A percentile compares a stretch with the other conserved stretches of the same genome.
Conservation (phyloP, 2,329 filamentous ascomycete genomes). For the Meredithiella fracta region DNA sequence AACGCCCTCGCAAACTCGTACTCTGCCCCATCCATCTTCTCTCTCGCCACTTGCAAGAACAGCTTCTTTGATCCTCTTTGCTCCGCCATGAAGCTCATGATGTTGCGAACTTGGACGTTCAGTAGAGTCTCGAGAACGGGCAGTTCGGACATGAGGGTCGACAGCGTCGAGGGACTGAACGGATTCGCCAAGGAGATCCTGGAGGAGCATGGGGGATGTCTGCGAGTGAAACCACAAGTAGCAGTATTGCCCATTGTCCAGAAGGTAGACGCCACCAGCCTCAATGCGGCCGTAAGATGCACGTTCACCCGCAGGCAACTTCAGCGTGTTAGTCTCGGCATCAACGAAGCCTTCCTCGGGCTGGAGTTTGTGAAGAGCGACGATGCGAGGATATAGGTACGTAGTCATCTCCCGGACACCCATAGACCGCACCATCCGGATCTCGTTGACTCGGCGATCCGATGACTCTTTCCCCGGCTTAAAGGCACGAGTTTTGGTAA, state of each 20-base stretch:
- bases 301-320: constrained; percentile 64
- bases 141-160: constrained; percentile 58
- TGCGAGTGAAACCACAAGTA: constrained; percentile 85
- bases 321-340: constrained; percentile 64
- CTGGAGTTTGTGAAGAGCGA: constrained; percentile 77
- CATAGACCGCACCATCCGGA: constrained; percentile 79
- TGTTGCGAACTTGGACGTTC: constrained; percentile 87
- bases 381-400: constrained; percentile 89
- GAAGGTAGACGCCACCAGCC: constrained; percentile 80
- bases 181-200: constrained; percentile 75
- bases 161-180: constrained; percentile 50
- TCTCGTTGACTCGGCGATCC: constrained; percentile 78
- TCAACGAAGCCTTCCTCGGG: constrained; percentile 87
- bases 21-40: constrained; percentile 86
- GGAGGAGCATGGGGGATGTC: constrained; percentile 78
- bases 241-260: constrained; percentile 88
- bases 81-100: constrained; percentile 69
- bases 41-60: constrained; percentile 76
- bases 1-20: constrained; percentile 88
- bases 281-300: constrained; percentile 79
- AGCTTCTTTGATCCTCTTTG: constrained; percentile 75
- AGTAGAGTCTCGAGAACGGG: constrained; percentile 81
- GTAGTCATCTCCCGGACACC: constrained; percentile 70
- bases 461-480: constrained; percentile 84
- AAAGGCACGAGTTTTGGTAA: constrained; percentile 82